These are phyloP conservation scores for Mangifera indica DNA, from an alignment of 345 rosid species.

Conservation along the genomic window DNA sequence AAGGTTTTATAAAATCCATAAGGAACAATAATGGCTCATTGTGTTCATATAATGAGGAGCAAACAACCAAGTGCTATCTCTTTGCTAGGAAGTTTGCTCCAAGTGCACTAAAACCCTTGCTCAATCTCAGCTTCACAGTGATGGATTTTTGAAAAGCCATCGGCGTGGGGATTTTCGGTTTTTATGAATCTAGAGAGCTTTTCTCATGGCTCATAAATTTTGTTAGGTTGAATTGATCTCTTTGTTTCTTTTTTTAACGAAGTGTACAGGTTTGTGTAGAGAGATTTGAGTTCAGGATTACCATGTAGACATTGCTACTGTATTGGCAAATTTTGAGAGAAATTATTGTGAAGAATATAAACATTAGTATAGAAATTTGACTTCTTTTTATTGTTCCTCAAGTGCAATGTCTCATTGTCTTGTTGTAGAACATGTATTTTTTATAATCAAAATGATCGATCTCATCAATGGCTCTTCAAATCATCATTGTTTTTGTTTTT, in stretches of 20 bases:
- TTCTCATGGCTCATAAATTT: slow-evolving; percentile 15
- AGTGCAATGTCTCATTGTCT: not conserved
- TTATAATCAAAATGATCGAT: not conserved
- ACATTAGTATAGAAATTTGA: not conserved
- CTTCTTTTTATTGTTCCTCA: not conserved
- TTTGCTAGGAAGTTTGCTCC: slow-evolving; percentile 91
- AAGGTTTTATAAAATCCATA: slow-evolving; percentile 57
- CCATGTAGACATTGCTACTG: not conserved
- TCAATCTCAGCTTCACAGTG: slow-evolving; percentile 62
- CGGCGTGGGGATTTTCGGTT: not conserved
- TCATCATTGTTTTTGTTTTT: too few relatives aligned
- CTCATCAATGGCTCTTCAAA: too few relatives aligned
- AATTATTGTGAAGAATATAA: not conserved
- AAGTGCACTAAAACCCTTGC: slow-evolving; percentile 64
- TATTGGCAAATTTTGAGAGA: slow-evolving; percentile 4
- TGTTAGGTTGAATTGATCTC: slow-evolving; percentile 10
- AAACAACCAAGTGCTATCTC: slow-evolving; percentile 66
- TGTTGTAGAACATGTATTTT: not conserved
- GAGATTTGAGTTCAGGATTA: not conserved
- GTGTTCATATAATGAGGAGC: slow-evolving; percentile 65
- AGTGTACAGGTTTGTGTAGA: slow-evolving; percentile 7
- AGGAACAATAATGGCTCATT: slow-evolving; percentile 53
- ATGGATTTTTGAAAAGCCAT: slow-evolving; percentile 52
- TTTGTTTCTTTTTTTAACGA: not conserved
- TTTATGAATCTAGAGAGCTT: slow-evolving; percentile 4